Evolutionary conservation across 192 early-diverging fungal genomes (phyloP).

Genomic region (Coemansia sp.): DNA sequence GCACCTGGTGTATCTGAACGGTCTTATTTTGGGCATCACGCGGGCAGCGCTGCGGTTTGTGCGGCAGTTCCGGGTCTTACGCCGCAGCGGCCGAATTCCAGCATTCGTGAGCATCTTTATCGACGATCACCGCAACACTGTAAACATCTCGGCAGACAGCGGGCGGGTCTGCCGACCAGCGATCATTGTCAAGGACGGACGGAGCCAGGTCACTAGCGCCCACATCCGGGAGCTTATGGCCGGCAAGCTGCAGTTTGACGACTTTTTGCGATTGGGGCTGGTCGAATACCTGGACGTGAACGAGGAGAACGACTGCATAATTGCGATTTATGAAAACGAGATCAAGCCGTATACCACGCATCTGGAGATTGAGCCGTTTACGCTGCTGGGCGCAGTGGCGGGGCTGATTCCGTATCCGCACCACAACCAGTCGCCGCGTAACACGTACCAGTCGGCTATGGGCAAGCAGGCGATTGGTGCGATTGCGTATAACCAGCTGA

Average conservation of each 20-base stretch:
- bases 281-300: constrained; percentile 97
- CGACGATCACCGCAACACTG: constrained; percentile 73
- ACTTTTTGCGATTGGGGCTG: constrained; percentile 83
- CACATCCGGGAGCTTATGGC: constrained; percentile 62
- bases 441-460: constrained; percentile 99
- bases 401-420: constrained; percentile 97
- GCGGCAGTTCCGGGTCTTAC: constrained; percentile 74
- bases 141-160: constrained; percentile 90
- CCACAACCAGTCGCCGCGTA: constrained; percentile 98
- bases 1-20: constrained; percentile 91
- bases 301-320: constrained; percentile 94
- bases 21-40: constrained; percentile 86
- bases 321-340: constrained; percentile 85
- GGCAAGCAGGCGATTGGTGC: constrained; percentile 98
- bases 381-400: constrained; percentile 93
- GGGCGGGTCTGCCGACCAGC: constrained; percentile 95
- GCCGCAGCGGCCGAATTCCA: constrained; percentile 82
- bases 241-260: constrained; percentile 73
- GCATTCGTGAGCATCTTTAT: constrained; percentile 89
- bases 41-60: constrained; percentile 83
- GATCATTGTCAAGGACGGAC: constrained; percentile 87
- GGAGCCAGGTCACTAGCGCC: constrained; percentile 58
- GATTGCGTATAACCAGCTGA: constrained; percentile 92
- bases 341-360: constrained; percentile 86
- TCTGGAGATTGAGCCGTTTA: constrained; percentile 94